Conservation (phyloP, 2,329 filamentous ascomycete species). For the Aspergillus sp. region DNA sequence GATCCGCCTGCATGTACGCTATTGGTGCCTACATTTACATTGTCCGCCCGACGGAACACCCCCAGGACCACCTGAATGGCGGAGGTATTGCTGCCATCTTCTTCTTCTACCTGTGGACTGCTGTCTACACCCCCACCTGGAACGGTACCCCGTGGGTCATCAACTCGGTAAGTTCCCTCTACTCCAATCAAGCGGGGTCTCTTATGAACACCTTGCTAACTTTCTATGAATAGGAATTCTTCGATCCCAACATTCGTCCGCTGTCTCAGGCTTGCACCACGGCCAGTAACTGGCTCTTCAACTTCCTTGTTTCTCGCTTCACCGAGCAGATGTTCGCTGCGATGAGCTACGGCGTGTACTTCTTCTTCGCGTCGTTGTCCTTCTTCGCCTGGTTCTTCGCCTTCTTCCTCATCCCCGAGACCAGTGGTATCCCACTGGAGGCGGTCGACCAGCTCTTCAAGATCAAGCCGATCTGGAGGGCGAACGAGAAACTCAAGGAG, state of each 20-base stretch:
- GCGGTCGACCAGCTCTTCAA: slow-evolving; percentile 64
- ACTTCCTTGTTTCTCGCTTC: slow-evolving; percentile 39
- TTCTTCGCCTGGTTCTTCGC: slow-evolving; percentile 60
- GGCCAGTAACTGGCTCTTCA: slow-evolving; percentile 39
- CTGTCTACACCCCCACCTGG: slow-evolving; percentile 71
- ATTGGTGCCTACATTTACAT: slow-evolving; percentile 37
- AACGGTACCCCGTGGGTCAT: slow-evolving; percentile 76
- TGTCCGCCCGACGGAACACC: slow-evolving; percentile 33
- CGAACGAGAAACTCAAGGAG: slow-evolving; percentile 31
- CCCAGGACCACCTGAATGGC: slow-evolving; percentile 23
- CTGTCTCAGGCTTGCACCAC: slow-evolving; percentile 70
- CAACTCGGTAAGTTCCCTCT: slow-evolving; percentile 50
- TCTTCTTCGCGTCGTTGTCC: slow-evolving; percentile 69
- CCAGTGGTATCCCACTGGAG: slow-evolving; percentile 66
- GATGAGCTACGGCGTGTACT: slow-evolving; percentile 64
- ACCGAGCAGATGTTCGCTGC: slow-evolving; percentile 44
- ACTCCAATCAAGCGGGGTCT: background rate
- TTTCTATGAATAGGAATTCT: slow-evolving; percentile 57
- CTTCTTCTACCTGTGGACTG: slow-evolving; percentile 75
- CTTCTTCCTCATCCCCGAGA: slow-evolving; percentile 66
- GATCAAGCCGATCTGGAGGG: slow-evolving; percentile 38
- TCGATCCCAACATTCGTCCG: slow-evolving; percentile 67
- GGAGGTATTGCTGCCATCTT: slow-evolving; percentile 50
- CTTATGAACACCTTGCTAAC: slow-evolving; percentile 11
- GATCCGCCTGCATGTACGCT: slow-evolving; percentile 46